These are phyloP conservation scores for Lactarius deliciosus DNA, from an alignment of 768 basidiomycete species.

Conservation along the genomic window DNA sequence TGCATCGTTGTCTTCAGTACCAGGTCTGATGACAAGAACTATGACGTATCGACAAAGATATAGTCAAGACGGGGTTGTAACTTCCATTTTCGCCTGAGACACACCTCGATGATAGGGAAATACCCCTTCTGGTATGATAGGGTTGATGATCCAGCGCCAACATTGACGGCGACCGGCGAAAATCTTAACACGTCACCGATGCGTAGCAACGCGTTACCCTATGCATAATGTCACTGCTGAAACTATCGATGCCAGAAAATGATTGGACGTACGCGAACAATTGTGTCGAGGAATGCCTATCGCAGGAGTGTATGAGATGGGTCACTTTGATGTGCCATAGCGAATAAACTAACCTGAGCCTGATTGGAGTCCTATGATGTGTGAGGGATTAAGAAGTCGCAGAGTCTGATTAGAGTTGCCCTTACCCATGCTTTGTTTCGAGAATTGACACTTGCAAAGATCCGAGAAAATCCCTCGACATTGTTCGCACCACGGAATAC, in stretches of 20 bases:
- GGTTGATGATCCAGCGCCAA: constrained; percentile 9
- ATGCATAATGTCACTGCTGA: background rate
- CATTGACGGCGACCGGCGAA: constrained; percentile 28
- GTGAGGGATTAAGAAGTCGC: background rate
- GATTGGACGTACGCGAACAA: constrained; percentile 30
- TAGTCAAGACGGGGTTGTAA: background rate
- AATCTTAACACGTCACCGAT: constrained; percentile 36
- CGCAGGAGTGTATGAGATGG: constrained; percentile 4
- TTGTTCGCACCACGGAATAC: constrained; percentile 30
- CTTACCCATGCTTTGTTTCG: constrained; percentile 33
- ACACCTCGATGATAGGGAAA: constrained; percentile 37
- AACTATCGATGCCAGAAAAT: background rate
- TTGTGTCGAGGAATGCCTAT: constrained; percentile 33
- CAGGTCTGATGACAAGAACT: constrained; percentile 37
- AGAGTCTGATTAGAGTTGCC: background rate
- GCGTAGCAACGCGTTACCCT: constrained; percentile 35
- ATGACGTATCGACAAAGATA: background rate
- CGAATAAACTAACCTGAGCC: constrained; percentile 32
- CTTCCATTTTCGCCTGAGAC: background rate
- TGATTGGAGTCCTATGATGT: constrained; percentile 31
- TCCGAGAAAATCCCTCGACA: constrained; percentile 33
- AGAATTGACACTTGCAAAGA: constrained; percentile 33
- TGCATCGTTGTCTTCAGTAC: constrained; percentile 37
- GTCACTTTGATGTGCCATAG: background rate
- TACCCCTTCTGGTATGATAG: constrained; percentile 39